Base-by-base conservation (phyloP, 2,329 filamentous ascomycete genomes). In the Paraphoma chrysanthemicola region DNA sequence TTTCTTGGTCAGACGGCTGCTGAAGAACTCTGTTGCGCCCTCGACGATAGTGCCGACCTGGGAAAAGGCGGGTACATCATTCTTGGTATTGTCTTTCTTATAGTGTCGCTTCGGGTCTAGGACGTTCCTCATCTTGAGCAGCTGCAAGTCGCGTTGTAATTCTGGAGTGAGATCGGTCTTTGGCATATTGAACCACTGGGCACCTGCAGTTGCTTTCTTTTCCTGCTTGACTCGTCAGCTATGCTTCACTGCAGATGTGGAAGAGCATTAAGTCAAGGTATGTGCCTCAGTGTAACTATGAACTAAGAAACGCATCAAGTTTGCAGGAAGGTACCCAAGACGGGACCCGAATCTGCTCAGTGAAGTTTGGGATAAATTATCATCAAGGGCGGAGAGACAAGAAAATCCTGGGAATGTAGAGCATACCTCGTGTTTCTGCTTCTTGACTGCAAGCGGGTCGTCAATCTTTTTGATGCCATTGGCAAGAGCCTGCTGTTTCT, bases 51-150 rank as follows among this genome's bases (percentile, higher is more conserved):
- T 94, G 54, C 94, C 95, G 29, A 97, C 87, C 69, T 96, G 92
- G 17, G 91, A 96, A 73, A 90, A 98, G 59, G 92, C 88, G 1
- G 95, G 95, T 1, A 90, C 79, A 58, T 86, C 82, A 56, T 85
- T 83, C 72, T 90, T 93, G 53, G 87, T 84, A 48, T 81, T 85
- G 49, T 94, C 89, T 77, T 97, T 98, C 76, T 94, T 96, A 82
- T 96, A 96, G 70, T 94, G 90, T 48, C 90, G 85, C 74, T 98
- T 94, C 0, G 93, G 89, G 64, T 98, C 94, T 18, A 98, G 83
- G 17, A 97, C 89, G 53, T 88, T 89, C 75, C 95, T 88, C 90
- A 97, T 94, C 63, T 92, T 89, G 56, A 99, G 82, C 10, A 98
- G 82, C 77, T 97, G 93, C 48, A 97, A 82, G 73, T 99, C 94